Evolutionary conservation across 805 yeast genomes (phyloP), one percentile per base, ranked within the genome.

Genomic region (Monosporozyma servazzii): DNA sequence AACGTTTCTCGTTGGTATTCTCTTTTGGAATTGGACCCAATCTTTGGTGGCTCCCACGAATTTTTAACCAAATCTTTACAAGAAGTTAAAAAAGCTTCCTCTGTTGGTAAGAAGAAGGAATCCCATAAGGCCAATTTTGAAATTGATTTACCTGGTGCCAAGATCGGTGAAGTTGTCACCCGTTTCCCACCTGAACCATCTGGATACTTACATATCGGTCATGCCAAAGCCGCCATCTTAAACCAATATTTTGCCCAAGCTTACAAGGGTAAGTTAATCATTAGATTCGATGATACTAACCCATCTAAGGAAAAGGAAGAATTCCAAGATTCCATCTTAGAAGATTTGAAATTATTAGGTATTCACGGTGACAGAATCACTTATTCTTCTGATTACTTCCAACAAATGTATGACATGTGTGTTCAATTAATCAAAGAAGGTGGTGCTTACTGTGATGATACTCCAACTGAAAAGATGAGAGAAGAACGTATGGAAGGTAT

Each of bases 131-230:
- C 99, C 56, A 90, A 86, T 70, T 93, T 86, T 60, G 97, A 90
- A 68, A 93, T 93, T 64, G 93, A 88, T 63, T 80, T 93, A 58
- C 86, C 86, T 53, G 95, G 82, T 67, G 99, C 99, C 53, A 82
- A 79, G 63, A 82, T 85, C 52, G 99, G 99, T 58, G 75, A 90
- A 71, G 99, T 93, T 52, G 98, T 95, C 50, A 95, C 99, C 50
- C 86, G 99, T 74, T 93, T 93, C 82, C 99, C 99, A 46, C 99
- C 99, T 5, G 99, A 93, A 72, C 99, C 99, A 42, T 91, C 95
- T 71, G 99, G 99, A 60, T 93, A 82, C 66, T 77, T 93, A 64
- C 99, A 93, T 68, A 91, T 93, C 68, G 99, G 99, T 60, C 99
- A 93, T 68, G 99, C 96, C 54, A 93, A 93, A 73, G 99, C 99